Evolutionary conservation across 768 basidiomycete genomes (phyloP), one percentile per base, ranked within the genome.

Genomic region (Fomitopsis serialis): DNA sequence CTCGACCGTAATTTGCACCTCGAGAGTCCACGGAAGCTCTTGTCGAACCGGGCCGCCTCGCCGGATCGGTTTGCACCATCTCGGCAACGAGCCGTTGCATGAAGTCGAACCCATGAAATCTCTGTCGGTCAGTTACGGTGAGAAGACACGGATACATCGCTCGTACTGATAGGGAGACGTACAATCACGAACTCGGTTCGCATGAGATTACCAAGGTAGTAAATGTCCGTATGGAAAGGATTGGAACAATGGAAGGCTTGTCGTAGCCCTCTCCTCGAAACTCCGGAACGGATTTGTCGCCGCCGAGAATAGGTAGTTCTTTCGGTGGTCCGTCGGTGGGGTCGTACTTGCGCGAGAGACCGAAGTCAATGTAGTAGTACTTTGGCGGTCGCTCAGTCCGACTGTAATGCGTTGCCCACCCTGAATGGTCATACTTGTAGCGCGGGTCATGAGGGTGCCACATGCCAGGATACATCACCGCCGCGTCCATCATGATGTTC

Each of bases 11-110:
- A 35, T 32, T 50, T 60, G 54, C 54, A 58, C 35, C 46, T 37
- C 17, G 53, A 24, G 10, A 55, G 19, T 15, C 25, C n/a, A 6
- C 34, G 15, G 11, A 22, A 21, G 11, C 61, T 57, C 15, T 44
- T 42, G 9, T 46, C 45, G 46, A 66, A 66, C 0, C 54, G 54
- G 40, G 40, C 17, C 48, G 24, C 37, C 4, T 35, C 2, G 2
- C 10, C 43, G 90, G 89, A 60, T 90, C 89, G 17, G 92, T 92
- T 67, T 92, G 92, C 91, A 92, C 92, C 23, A 70, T 94, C 7
- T 51, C 50, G 21, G 50, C 53, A 2, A 69, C 57, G 5, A 73
- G 60, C 1, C 55, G 54, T 10, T 32, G 17, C 57, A 71, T 63
- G 53, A 73, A 71, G 2, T 68, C 67, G 17, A 72, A 56, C 0